Percentiles rank a stretch among this genome's conserved stretches.
Evolutionary conservation across 116 monocot genomes (phyloP).

Genomic region (Phalaenopsis hybrid): DNA sequence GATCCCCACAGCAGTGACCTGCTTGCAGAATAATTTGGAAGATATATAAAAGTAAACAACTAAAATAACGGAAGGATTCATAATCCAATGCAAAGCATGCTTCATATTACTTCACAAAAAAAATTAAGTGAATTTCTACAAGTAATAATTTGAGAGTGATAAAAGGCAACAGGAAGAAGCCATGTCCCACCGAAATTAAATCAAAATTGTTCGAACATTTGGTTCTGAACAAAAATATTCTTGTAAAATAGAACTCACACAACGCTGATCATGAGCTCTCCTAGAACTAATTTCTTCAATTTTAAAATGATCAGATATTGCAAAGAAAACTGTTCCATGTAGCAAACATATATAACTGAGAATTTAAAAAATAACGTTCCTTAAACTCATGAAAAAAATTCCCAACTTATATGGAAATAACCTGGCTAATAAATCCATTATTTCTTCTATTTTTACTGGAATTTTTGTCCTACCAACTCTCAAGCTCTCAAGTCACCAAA

Average conservation of each 20-base stretch:
- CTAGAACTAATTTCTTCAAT: not conserved
- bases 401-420: not conserved
- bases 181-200: not conserved
- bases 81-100: not conserved
- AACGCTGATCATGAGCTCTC: not conserved
- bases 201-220: not conserved
- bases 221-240: not conserved
- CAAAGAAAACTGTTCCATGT: not conserved
- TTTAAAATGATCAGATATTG: conserved; percentile 3
- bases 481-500: conserved; percentile 1
- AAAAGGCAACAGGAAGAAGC: not conserved
- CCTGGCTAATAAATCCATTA: not conserved
- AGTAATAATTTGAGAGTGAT: not conserved
- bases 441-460: not conserved
- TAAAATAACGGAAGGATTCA: not conserved
- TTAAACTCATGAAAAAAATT: not conserved
- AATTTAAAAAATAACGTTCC: not conserved
- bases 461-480: too few relatives aligned
- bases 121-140: not conserved
- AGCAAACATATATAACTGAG: not conserved
- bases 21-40: conserved; percentile 8
- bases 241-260: not conserved
- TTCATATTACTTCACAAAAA: not conserved
- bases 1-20: conserved; percentile 98
- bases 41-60: not conserved